These are phyloP conservation scores for Trichosporon sp. DNA, from an alignment of 1,284 basidiomycete genomes.

Conservation along the genomic window DNA sequence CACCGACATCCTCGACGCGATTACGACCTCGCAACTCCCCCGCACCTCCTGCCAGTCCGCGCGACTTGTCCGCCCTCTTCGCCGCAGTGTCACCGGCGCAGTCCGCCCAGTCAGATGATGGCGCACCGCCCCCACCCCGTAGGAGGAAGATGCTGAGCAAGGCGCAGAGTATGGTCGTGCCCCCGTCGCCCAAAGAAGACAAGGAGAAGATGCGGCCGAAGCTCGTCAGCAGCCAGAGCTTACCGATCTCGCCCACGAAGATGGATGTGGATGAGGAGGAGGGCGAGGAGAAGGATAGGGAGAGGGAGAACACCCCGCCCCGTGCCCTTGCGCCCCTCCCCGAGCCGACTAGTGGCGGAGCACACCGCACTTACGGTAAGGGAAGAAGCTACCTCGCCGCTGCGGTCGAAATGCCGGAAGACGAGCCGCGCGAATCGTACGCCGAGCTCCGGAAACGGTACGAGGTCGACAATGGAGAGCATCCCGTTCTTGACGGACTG, in stretches of 20 bases:
- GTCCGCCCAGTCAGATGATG: not conserved
- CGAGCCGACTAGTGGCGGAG: slow-evolving; percentile 32
- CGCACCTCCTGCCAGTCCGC: slow-evolving; percentile 29
- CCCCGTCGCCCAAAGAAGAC: slow-evolving; percentile 19
- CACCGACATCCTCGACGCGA: not conserved
- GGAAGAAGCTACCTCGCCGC: slow-evolving; percentile 35
- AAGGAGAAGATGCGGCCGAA: slow-evolving; percentile 24
- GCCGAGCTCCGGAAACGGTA: slow-evolving; percentile 49
- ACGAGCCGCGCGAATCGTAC: slow-evolving; percentile 43
- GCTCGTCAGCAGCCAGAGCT: slow-evolving; percentile 23
- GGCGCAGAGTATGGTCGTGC: slow-evolving; percentile 44
- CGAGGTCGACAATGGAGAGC: slow-evolving; percentile 46
- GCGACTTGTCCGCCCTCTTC: slow-evolving; percentile 40
- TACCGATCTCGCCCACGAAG: slow-evolving; percentile 29
- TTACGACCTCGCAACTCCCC: slow-evolving; percentile 18
- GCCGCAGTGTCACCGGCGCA: slow-evolving; percentile 34
- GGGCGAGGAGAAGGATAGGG: slow-evolving; percentile 23
- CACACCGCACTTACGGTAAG: slow-evolving; percentile 45
- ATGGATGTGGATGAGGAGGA: slow-evolving; percentile 29
- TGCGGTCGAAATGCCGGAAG: slow-evolving; percentile 21
- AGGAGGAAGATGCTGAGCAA: slow-evolving; percentile 46
- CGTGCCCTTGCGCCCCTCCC: slow-evolving; percentile 23
- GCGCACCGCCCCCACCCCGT: not conserved
- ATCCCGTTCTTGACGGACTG: slow-evolving; percentile 30
- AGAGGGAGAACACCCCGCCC: slow-evolving; percentile 14